These are phyloP conservation scores for Candida boidinii DNA, from an alignment of 805 yeast genomes.

Conservation along the genomic window DNA sequence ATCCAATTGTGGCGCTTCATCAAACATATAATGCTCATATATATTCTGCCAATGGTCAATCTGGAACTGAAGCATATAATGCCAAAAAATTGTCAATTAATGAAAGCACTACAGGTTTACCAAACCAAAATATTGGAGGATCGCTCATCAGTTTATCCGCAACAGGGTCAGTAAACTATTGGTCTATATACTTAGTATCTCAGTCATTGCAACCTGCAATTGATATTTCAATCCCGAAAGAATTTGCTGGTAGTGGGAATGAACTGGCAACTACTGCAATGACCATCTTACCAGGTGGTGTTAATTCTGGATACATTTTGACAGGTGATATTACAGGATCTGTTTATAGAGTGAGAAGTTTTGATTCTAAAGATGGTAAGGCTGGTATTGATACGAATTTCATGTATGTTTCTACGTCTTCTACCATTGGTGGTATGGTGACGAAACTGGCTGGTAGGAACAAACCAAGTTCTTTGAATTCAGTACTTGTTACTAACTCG, in stretches of 20 bases:
- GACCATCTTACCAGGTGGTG: constrained; percentile 27
- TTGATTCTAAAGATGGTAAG: constrained; percentile 18
- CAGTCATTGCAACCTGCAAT: constrained; percentile 4
- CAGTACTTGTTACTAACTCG: no score
- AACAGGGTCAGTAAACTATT: no score
- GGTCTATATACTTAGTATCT: constrained; percentile 3
- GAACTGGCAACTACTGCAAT: no score
- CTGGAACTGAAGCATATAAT: neutral
- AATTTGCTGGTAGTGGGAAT: no score
- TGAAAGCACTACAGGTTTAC: no score
- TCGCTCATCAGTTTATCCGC: constrained; percentile 1
- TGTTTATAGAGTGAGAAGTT: constrained; percentile 23
- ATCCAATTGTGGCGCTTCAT: constrained; percentile 13
- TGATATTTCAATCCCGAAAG: no score
- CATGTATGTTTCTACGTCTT: no score
- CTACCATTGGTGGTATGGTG: no score
- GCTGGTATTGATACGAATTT: constrained; percentile 16
- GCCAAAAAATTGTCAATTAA: neutral
- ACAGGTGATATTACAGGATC: no score
- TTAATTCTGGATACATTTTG: constrained; percentile 27
- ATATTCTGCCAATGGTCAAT: neutral
- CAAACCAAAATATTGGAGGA: no score
- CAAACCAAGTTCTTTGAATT: no score
- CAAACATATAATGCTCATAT: constrained; percentile 10
- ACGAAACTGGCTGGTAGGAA: no score